Conservation (phyloP, 2,329 filamentous ascomycete genomes). For the Penicillium sp. region DNA sequence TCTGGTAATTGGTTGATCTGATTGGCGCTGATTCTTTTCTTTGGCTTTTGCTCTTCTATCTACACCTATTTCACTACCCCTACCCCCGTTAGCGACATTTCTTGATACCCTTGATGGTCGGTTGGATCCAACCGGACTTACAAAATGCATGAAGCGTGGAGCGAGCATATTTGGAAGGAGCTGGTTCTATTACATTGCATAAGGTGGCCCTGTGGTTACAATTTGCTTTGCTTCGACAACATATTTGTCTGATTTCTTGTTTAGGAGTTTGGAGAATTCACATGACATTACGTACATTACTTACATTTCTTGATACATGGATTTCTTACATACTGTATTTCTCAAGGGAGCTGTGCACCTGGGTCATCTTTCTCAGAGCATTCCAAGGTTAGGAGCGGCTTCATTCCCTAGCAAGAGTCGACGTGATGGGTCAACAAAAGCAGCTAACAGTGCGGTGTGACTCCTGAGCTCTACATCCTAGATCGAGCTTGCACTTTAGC, state of each 20-base stretch:
- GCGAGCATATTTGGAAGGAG: background rate
- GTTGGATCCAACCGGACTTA: background rate
- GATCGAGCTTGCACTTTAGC: background rate
- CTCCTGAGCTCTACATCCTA: background rate
- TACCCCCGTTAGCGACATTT: slow-evolving; percentile 1
- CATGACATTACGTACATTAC: background rate
- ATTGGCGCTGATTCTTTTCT: background rate
- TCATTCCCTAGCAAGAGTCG: background rate
- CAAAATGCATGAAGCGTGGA: slow-evolving; percentile 4
- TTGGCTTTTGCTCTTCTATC: background rate
- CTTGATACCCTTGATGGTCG: slow-evolving; percentile 7
- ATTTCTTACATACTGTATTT: background rate
- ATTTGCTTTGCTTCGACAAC: background rate
- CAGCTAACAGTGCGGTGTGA: background rate
- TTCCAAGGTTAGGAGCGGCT: background rate
- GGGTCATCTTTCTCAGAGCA: background rate
- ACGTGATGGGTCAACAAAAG: background rate
- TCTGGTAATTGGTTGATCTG: background rate
- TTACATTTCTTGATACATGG: background rate
- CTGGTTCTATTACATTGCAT: slow-evolving; percentile 1
- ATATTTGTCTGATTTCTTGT: background rate
- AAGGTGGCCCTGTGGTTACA: background rate
- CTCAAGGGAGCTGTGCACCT: background rate
- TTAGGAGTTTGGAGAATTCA: background rate
- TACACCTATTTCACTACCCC: background rate